phyloP scores from a whole-genome alignment of 1,284 basidiomycete species.

The Meira miltonrushii region DNA sequence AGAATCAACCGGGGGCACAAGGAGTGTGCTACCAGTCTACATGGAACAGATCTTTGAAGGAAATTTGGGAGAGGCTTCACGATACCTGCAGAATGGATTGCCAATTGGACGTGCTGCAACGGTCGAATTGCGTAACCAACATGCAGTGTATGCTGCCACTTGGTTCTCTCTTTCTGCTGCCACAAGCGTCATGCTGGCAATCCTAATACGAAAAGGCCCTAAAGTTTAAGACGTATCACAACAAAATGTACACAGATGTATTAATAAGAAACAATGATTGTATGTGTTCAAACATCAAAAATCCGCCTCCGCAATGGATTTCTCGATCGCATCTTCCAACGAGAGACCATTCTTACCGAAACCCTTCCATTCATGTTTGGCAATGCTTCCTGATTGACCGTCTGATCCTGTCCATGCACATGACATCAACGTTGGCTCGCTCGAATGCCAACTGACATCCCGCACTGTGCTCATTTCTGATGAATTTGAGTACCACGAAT shows the following conservation, averaged over 20 bases:
- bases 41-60: slow-evolving; percentile 58
- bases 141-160: slow-evolving; percentile 89
- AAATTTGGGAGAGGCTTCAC: slow-evolving; percentile 65
- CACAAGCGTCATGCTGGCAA: slow-evolving; percentile 5
- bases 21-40: slow-evolving; percentile 37
- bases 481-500: slow-evolving; percentile 1
- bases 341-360: slow-evolving; percentile 64
- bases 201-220: slow-evolving; percentile 3
- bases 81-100: slow-evolving; percentile 66
- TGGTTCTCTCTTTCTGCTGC: slow-evolving; percentile 58
- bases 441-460: slow-evolving; percentile 87
- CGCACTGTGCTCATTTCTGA: slow-evolving; percentile 59
- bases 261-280: background rate
- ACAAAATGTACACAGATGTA: background rate
- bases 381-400: slow-evolving; percentile 30
- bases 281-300: background rate
- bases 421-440: slow-evolving; percentile 82
- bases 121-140: slow-evolving; percentile 87
- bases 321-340: slow-evolving; percentile 61
- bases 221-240: background rate
- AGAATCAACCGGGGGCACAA: background rate
- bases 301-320: slow-evolving; percentile 2
- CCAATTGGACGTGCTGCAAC: slow-evolving; percentile 79
- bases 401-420: slow-evolving; percentile 71
- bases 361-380: slow-evolving; percentile 71